Conservation (phyloP, 345 rosid genomes). For the Mangifera indica region DNA sequence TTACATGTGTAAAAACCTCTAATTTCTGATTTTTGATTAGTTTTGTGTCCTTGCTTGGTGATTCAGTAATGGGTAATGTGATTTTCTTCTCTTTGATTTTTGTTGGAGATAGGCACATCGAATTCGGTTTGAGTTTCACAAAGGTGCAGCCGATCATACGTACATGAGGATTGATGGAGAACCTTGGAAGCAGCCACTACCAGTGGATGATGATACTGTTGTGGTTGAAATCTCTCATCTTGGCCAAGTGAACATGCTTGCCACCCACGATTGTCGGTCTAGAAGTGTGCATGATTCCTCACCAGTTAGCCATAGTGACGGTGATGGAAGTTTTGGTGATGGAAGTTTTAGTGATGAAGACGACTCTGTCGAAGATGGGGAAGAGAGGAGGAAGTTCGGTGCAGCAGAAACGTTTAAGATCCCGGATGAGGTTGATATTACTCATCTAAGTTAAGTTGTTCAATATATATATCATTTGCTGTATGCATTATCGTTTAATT, state of each 20-base stretch:
- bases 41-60: no score
- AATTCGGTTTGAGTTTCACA: constrained; percentile 74
- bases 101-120: constrained; percentile 62
- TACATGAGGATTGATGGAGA: constrained; percentile 92
- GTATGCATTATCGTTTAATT: no score
- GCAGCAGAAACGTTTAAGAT: constrained; percentile 87
- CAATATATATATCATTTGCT: no score
- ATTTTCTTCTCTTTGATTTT: no score
- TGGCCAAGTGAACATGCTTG: constrained; percentile 91
- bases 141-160: constrained; percentile 66
- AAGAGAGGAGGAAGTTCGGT: constrained; percentile 76
- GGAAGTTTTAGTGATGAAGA: constrained; percentile 40
- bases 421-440: constrained; percentile 73
- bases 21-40: background rate
- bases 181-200: constrained; percentile 89
- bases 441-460: constrained; percentile 56
- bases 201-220: constrained; percentile 68
- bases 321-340: constrained; percentile 42
- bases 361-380: constrained; percentile 35
- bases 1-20: background rate
- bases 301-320: constrained; percentile 20
- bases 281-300: constrained; percentile 49
- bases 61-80: no score
- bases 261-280: constrained; percentile 61
- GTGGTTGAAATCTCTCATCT: constrained; percentile 78